phyloP scores from a whole-genome alignment of 805 yeast genomes.

The Vanderwaltozyma tropicalis region DNA sequence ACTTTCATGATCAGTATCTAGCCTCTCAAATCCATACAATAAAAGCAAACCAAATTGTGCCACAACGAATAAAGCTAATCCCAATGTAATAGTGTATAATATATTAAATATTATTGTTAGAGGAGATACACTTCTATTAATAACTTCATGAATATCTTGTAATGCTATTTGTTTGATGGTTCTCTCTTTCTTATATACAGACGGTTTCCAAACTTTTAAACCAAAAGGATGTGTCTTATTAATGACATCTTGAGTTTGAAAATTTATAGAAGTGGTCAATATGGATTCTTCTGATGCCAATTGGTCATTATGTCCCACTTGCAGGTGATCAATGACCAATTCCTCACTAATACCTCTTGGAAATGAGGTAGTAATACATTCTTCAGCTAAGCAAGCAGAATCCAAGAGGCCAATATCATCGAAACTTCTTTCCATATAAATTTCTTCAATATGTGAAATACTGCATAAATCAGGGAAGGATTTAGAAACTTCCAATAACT shows the following conservation, averaged over 20 bases:
- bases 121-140: slow-evolving; percentile 42
- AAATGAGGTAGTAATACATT: neutral
- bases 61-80: slow-evolving; percentile 45
- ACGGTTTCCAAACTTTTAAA: slow-evolving; percentile 97
- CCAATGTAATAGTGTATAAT: slow-evolving; percentile 67
- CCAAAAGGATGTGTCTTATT: slow-evolving; percentile 97
- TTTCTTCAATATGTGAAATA: no score
- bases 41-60: slow-evolving; percentile 34
- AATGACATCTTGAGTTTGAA: slow-evolving; percentile 94
- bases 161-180: slow-evolving; percentile 87
- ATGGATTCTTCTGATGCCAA: no score
- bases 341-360: neutral
- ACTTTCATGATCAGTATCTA: slow-evolving; percentile 37
- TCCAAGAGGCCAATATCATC: no score
- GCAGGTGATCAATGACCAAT: neutral
- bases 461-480: no score
- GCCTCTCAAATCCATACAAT: slow-evolving; percentile 34
- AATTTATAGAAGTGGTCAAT: slow-evolving; percentile 37
- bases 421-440: no score
- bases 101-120: slow-evolving; percentile 57
- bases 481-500: no score
- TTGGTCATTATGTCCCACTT: no score
- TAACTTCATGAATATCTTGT: slow-evolving; percentile 79
- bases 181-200: slow-evolving; percentile 82
- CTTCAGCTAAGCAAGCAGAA: no score